A percentile compares a stretch with the other conserved stretches of the same genome.
Evolutionary conservation across 108 stramenopile species (phyloP).

Genomic region (Licmophora abbreviata): DNA sequence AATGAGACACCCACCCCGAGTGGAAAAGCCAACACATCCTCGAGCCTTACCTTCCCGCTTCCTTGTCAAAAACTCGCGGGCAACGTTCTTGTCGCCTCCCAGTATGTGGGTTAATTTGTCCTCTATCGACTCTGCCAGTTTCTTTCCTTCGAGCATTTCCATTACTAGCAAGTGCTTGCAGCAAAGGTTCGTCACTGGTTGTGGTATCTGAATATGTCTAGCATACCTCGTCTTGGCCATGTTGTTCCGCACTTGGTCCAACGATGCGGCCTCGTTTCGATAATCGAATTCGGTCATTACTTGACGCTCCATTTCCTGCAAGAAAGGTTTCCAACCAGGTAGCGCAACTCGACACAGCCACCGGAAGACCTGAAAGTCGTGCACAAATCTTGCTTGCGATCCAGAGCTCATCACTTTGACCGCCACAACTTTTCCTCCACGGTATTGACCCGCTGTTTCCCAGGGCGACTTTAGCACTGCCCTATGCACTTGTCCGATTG

Average conservation of each 20-base stretch:
- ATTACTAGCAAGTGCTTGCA: conserved; percentile 59
- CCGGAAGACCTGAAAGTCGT: conserved; percentile 62
- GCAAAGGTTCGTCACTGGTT: conserved; percentile 37
- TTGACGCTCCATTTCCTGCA: conserved; percentile 51
- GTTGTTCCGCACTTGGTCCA: conserved; percentile 37
- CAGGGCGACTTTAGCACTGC: conserved; percentile 22
- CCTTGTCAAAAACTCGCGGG: conserved; percentile 24
- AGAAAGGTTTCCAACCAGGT: conserved; percentile 60
- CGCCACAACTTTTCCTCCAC: conserved; percentile 32
- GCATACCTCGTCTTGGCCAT: conserved; percentile 32
- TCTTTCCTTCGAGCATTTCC: conserved; percentile 55
- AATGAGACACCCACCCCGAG: no score
- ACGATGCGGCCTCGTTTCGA: conserved; percentile 35
- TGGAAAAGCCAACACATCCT: no score
- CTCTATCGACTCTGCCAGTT: conserved; percentile 45
- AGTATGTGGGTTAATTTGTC: conserved; percentile 29
- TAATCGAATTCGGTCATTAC: conserved; percentile 75
- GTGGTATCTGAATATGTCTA: conserved; percentile 35
- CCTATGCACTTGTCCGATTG: conserved; percentile 62
- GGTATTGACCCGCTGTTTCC: background rate
- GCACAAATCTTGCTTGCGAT: conserved; percentile 46
- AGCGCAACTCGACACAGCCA: conserved; percentile 58
- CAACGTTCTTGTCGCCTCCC: conserved; percentile 26
- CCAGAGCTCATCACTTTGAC: conserved; percentile 68
- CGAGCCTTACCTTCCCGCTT: conserved; percentile 18